Conservation (phyloP, 140 eudicot genomes). For the Artemisia princeps region DNA sequence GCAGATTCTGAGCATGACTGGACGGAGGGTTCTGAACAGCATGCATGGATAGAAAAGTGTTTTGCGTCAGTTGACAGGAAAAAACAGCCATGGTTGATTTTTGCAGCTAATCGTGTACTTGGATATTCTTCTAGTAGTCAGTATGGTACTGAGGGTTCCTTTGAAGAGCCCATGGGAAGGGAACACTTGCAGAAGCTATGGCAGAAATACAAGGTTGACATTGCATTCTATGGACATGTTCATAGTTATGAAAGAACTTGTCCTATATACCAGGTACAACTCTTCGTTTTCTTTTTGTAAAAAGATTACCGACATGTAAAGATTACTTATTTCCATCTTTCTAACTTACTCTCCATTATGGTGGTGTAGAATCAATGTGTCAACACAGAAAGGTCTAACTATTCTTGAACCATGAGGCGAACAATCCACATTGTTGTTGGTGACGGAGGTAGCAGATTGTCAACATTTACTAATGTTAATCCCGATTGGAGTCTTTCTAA, state of each 20-base stretch:
- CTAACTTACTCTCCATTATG: not conserved
- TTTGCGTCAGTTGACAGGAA: constrained; percentile 46
- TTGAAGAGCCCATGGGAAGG: constrained; percentile 50
- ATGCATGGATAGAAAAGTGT: constrained; percentile 40
- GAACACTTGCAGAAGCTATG: constrained; percentile 42
- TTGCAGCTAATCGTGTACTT: constrained; percentile 49
- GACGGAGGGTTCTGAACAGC: constrained; percentile 53
- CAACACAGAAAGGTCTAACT: constrained; percentile 22
- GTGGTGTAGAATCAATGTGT: constrained; percentile 31
- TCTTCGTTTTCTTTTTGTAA: not conserved
- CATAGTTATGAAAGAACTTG: constrained; percentile 49
- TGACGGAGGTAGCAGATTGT: constrained; percentile 37
- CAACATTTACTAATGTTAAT: constrained; percentile 20
- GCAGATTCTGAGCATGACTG: constrained; percentile 55
- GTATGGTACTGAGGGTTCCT: constrained; percentile 36
- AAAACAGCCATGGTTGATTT: constrained; percentile 55
- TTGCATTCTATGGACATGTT: constrained; percentile 51
- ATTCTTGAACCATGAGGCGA: constrained; percentile 32
- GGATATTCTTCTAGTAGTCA: constrained; percentile 37
- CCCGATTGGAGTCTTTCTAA: constrained; percentile 34
- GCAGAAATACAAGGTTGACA: constrained; percentile 55
- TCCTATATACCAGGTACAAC: constrained; percentile 44
- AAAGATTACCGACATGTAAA: not conserved
- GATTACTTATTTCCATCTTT: not conserved
- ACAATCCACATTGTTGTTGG: constrained; percentile 43